Evolutionary conservation across 1,284 basidiomycete genomes (phyloP), one percentile per base, ranked within the genome.

Genomic region (Mycena citricolor): DNA sequence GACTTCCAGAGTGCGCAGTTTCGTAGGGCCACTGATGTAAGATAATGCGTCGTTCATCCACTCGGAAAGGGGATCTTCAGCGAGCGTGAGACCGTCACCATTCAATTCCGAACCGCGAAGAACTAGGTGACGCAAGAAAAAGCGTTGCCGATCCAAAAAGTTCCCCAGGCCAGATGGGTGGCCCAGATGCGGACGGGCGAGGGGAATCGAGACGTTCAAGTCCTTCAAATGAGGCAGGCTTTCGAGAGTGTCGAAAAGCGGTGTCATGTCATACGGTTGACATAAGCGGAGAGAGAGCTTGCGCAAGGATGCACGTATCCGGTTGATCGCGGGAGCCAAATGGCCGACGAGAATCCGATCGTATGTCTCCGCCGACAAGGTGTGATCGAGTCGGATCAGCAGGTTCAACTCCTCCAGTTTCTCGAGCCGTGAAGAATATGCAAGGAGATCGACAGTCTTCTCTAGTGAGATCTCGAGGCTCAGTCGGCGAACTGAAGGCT

Each of bases 321-420:
- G 56, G 32, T 59, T 62, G 32, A 69, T 62, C 8, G 60, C 61
- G 26, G 59, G 61, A 2, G 64, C 66, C 22, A 68, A 59, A 32
- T 61, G 48, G 26, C 53, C 49, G 22, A 56, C 56, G 45, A 65
- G 56, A 29, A 64, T 60, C 17, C 54, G 37, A 13, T 54, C 48
- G 30, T 59, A 57, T 29, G 56, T 54, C n/a, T 46, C 40, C 29
- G 49, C 25, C 30, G 54, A 47, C 25, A 53, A 39, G 10, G 54
- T 39, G 47, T 62, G 60, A 47, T 71, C 69, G 26, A 63, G 59
- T 31, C 70, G 69, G 35, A 73, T 60, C 44, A 65, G 59, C 17
- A 73, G 60, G 24, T 67, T 63, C 17, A 73, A 63, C 45, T 72
- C 67, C 45, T 71, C 63, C 11, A 72, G 56, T 10, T 59, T 58